Conservation (phyloP, 768 basidiomycete species). For the Zangia roseola region DNA sequence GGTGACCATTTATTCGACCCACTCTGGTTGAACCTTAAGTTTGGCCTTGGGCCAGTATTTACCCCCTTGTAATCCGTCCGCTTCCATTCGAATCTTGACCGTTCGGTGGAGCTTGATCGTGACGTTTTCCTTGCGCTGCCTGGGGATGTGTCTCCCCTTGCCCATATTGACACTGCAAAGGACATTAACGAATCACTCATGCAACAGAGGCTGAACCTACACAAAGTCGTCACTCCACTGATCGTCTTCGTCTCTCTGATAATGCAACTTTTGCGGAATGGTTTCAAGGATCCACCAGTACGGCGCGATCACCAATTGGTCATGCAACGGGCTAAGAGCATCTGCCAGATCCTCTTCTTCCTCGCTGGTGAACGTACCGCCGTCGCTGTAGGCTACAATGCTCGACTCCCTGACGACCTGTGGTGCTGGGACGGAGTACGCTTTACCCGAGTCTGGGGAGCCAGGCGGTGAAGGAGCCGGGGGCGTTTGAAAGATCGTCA, state of each 20-base stretch:
- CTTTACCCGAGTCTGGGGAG: conserved; percentile 12
- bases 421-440: conserved; percentile 13
- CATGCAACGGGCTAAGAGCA: conserved; percentile 49
- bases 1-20: conserved; percentile 36
- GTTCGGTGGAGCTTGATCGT: conserved; percentile 48
- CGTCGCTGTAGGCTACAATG: conserved; percentile 18
- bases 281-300: conserved; percentile 70
- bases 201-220: conserved; percentile 11
- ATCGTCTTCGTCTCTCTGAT: conserved; percentile 25
- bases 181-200: background rate
- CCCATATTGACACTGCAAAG: conserved; percentile 37
- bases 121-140: conserved; percentile 34
- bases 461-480: conserved; percentile 11
- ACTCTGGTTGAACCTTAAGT: conserved; percentile 36
- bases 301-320: conserved; percentile 49
- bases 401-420: conserved; percentile 11
- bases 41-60: conserved; percentile 43
- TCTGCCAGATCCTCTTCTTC: conserved; percentile 67
- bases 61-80: conserved; percentile 31
- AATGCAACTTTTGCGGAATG: conserved; percentile 37
- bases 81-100: conserved; percentile 53
- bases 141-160: conserved; percentile 40
- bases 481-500: conserved; percentile 31
- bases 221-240: conserved; percentile 11
- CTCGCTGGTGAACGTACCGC: conserved; percentile 37